These are phyloP conservation scores for Yamadazyma paraphyllophila DNA, from an alignment of 805 yeast species.

Conservation along the genomic window DNA sequence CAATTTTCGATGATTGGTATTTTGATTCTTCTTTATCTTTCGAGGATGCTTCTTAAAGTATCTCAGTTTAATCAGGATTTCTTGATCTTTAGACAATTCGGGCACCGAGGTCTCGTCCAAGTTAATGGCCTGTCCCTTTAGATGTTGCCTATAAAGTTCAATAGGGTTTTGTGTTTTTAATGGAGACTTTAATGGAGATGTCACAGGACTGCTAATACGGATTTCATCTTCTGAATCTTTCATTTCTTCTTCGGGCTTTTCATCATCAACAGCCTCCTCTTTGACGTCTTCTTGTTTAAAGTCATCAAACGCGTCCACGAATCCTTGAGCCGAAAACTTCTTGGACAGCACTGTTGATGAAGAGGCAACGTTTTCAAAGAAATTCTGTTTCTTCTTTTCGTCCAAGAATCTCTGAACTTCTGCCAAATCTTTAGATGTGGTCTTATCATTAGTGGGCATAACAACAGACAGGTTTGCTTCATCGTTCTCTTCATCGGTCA, in stretches of 20 bases:
- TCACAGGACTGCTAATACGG: constrained; percentile 3
- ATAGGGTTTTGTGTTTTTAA: constrained; percentile 26
- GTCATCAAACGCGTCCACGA: constrained; percentile 35
- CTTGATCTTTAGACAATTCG: constrained; percentile 11
- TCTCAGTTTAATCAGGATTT: constrained; percentile 10
- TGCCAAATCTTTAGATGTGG: constrained; percentile 23
- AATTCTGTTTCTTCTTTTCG: constrained; percentile 29
- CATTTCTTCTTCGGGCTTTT: background rate
- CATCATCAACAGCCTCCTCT: constrained; percentile 13
- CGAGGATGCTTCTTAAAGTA: constrained; percentile 3
- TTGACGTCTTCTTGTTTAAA: constrained; percentile 31
- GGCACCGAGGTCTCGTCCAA: constrained; percentile 12
- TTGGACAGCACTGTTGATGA: constrained; percentile 6
- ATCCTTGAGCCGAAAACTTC: constrained; percentile 30
- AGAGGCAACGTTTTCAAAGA: constrained; percentile 10
- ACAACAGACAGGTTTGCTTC: constrained; percentile 24
- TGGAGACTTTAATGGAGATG: constrained; percentile 11
- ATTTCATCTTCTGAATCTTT: constrained; percentile 4
- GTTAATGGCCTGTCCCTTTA: constrained; percentile 19
- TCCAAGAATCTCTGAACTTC: constrained; percentile 33
- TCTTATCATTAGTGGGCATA: constrained; percentile 9
- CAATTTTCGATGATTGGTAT: background rate
- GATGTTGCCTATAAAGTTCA: constrained; percentile 32
- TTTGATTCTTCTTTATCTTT: background rate
- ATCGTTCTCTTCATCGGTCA: constrained; percentile 43